phyloP scores from a whole-genome alignment of 169 alveolate species.

The Pseudocohnilembus persalinus region DNA sequence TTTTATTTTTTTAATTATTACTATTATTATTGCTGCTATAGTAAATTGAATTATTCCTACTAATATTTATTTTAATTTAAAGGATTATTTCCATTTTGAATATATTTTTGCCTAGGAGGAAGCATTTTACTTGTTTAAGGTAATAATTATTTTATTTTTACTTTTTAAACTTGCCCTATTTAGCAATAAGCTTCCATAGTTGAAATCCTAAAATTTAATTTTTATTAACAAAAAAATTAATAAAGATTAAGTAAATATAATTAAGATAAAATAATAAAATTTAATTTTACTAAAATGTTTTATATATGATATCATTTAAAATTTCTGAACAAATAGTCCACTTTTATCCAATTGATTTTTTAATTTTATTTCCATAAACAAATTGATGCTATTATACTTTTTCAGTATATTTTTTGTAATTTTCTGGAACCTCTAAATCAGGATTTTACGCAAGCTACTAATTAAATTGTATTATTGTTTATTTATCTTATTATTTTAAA shows the following conservation, averaged over 20 bases:
- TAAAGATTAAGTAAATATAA: too few species aligned
- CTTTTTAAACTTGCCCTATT: not conserved
- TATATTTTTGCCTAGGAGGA: too few species aligned
- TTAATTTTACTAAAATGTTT: not conserved
- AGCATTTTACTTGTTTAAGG: too few species aligned
- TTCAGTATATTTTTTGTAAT: constrained; percentile 29
- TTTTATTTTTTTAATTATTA: too few species aligned
- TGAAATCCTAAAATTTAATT: not conserved
- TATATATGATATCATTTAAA: not conserved
- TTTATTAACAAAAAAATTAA: too few species aligned
- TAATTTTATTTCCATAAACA: not conserved
- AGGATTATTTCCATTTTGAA: too few species aligned
- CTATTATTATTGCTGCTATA: too few species aligned
- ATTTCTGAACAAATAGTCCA: not conserved
- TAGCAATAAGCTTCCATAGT: not conserved
- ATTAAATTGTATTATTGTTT: constrained; percentile 2
- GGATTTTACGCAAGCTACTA: not conserved
- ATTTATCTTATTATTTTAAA: too few species aligned
- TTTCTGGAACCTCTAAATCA: constrained; percentile 6
- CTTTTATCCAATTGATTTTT: not conserved
- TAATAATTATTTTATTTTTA: too few species aligned
- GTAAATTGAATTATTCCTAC: too few species aligned
- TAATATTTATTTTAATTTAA: too few species aligned
- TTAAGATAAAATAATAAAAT: too few species aligned
- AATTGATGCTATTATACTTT: constrained; percentile 3